Base-by-base conservation (phyloP, 2,329 filamentous ascomycete species). In the Sporothrix schenckii region DNA sequence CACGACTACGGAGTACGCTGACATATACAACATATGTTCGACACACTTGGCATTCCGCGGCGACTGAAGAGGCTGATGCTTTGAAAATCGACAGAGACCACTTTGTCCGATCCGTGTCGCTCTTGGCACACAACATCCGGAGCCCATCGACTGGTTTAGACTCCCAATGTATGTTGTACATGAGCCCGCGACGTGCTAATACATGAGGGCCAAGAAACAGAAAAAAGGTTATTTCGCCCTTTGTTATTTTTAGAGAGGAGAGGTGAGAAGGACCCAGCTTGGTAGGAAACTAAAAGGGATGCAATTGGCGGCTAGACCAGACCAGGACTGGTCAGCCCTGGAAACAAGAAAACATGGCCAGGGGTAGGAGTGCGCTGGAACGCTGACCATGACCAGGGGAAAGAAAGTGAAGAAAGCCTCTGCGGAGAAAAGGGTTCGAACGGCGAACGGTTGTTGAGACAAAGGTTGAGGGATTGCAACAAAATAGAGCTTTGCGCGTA, bases 181-280 rank as follows among this genome's bases (percentile, higher is more conserved):
- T 30, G 27, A 7, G 21, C 21, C n/a, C 56, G 41, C 60, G 14
- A 13, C 21, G 11, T 24, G 24, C 24, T 24, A 24, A 2, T 24
- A 24, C 24, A 24, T 1, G 24, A 24, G 63, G 53, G 27, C 19
- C 19, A 41, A 44, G 49, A 49, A 49, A 53, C 49, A 54, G 41
- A 54, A 53, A 19, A 19, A 66, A 66, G 63, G 63, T 54, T 66
- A 66, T 66, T 30, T 66, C 30, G 19, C n/a, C 24, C 49, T 44
- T 53, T 52, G 49, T 54, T 66, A 52, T 66, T 66, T 66, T 66
- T 66, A 50, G 61, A 63, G 60, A 39, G 60, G 3, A 16, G 5
- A n/a, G 41, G n/a, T 39, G 21, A 14, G 30, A 7, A 47, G 34
- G 58, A 47, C 47, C 58, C 19, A 50, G 24, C 34, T 19, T 27